Percentiles rank a stretch among this genome's conserved stretches.
Conservation (phyloP, 257 asterid species). For the Anisodus acutangulus region DNA sequence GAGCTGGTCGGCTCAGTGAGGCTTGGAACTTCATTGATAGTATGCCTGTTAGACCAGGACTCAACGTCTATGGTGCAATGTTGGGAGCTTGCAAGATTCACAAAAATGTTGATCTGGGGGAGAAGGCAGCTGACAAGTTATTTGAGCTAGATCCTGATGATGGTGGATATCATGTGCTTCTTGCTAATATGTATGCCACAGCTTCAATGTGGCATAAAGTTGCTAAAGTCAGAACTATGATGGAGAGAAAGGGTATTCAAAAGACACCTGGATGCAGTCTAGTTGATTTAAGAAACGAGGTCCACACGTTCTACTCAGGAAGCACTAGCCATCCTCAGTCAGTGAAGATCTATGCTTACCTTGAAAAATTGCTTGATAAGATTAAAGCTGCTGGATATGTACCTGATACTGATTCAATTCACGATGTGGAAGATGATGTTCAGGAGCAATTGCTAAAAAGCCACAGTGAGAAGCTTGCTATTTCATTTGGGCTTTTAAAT, state of each 20-base stretch:
- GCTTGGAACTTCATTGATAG: constrained; percentile 82
- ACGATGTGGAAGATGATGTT: constrained; percentile 84
- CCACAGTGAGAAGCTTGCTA: constrained; percentile 95
- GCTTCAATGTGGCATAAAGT: constrained; percentile 94
- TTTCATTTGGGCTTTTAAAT: constrained; percentile 75
- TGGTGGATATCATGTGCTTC: constrained; percentile 91
- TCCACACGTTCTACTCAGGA: constrained; percentile 91
- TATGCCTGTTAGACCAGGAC: constrained; percentile 76
- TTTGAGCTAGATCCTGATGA: constrained; percentile 77
- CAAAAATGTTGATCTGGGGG: constrained; percentile 80
- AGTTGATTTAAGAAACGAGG: constrained; percentile 75
- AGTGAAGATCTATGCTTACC: constrained; percentile 64
- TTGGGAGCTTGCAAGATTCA: constrained; percentile 96
- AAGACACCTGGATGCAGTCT: constrained; percentile 91
- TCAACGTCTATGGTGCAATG: constrained; percentile 93
- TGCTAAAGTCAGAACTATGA: constrained; percentile 74
- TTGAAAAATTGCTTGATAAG: constrained; percentile 61
- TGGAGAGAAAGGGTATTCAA: constrained; percentile 82
- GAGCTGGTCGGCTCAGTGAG: constrained; percentile 75
- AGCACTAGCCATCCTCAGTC: constrained; percentile 80
- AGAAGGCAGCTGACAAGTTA: constrained; percentile 68
- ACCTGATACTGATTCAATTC: constrained; percentile 72
- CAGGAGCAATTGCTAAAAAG: constrained; percentile 74
- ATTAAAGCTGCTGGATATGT: constrained; percentile 80
- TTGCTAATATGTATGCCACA: constrained; percentile 77